Conservation (phyloP, 23 red algal genomes). For the Gracilariopsis chorda region DNA sequence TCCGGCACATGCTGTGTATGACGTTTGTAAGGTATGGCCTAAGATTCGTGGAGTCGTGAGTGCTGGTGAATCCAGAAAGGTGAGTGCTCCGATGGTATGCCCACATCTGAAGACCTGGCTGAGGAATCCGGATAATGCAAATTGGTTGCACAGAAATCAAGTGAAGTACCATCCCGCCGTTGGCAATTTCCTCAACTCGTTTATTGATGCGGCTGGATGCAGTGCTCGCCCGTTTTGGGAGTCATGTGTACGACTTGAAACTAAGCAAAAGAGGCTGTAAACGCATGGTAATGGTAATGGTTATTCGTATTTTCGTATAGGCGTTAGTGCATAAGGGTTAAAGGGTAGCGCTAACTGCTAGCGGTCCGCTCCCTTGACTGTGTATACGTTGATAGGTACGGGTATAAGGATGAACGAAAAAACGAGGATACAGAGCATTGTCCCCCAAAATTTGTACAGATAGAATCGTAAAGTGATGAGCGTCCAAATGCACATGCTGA, state of each 20-base stretch:
- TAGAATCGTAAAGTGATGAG: too few species aligned
- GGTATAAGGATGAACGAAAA: too few species aligned
- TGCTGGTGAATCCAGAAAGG: neutral
- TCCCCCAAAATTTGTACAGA: too few species aligned
- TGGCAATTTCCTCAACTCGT: constrained; percentile 8
- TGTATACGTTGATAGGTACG: too few species aligned
- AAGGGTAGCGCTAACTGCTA: too few species aligned
- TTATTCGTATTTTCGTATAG: too few species aligned
- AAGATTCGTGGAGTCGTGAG: neutral
- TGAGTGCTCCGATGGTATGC: neutral
- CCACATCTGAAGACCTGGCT: constrained; percentile 42
- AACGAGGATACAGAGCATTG: too few species aligned
- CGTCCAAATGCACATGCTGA: too few species aligned
- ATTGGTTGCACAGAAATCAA: constrained; percentile 24
- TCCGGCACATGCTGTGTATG: constrained; percentile 27
- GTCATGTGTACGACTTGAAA: constrained; percentile 17
- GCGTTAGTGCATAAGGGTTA: too few species aligned
- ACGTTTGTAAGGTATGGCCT: constrained; percentile 42
- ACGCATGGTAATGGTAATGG: too few species aligned
- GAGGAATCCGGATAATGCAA: neutral
- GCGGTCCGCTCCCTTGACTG: too few species aligned
- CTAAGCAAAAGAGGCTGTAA: constrained; percentile 24
- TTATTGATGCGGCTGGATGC: constrained; percentile 7
- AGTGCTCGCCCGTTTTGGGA: neutral
- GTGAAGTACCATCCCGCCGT: neutral